Conservation (phyloP, 208 protist species). For the Lotmaria passim region DNA sequence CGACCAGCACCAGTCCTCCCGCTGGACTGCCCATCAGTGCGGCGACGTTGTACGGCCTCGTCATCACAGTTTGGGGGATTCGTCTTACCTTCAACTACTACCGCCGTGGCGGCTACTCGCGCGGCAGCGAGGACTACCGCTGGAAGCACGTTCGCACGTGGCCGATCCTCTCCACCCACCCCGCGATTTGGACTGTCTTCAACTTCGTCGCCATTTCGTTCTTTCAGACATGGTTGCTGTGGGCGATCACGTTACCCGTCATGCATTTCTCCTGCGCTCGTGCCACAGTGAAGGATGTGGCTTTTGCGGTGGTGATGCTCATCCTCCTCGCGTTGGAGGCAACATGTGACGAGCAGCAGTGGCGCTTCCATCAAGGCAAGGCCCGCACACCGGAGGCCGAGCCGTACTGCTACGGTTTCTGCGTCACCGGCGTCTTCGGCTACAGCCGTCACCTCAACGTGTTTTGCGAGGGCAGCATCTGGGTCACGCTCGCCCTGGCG, state of each 20-base stretch:
- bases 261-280: slow-evolving; percentile 41
- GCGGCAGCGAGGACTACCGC: slow-evolving; percentile 79
- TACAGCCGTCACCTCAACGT: slow-evolving; percentile 82
- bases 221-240: slow-evolving; percentile 75
- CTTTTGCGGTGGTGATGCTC: slow-evolving; percentile 39
- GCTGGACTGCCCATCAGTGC: slow-evolving; percentile 18
- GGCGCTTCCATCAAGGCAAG: slow-evolving; percentile 69
- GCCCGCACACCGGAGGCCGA: background rate
- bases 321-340: slow-evolving; percentile 59
- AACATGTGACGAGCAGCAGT: slow-evolving; percentile 77
- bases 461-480: slow-evolving; percentile 69
- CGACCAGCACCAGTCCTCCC: background rate
- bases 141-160: slow-evolving; percentile 68
- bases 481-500: slow-evolving; percentile 57
- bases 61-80: slow-evolving; percentile 73
- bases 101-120: slow-evolving; percentile 72
- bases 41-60: slow-evolving; percentile 43
- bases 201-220: slow-evolving; percentile 70
- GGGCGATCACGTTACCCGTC: slow-evolving; percentile 74
- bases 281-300: slow-evolving; percentile 33
- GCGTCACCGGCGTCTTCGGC: slow-evolving; percentile 74
- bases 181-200: slow-evolving; percentile 65
- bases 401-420: slow-evolving; percentile 62
- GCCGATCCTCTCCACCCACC: slow-evolving; percentile 33
- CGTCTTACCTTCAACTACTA: slow-evolving; percentile 79